phyloP scores from a whole-genome alignment of 2,329 filamentous ascomycete genomes.

The Ceratocystis ficicola region DNA sequence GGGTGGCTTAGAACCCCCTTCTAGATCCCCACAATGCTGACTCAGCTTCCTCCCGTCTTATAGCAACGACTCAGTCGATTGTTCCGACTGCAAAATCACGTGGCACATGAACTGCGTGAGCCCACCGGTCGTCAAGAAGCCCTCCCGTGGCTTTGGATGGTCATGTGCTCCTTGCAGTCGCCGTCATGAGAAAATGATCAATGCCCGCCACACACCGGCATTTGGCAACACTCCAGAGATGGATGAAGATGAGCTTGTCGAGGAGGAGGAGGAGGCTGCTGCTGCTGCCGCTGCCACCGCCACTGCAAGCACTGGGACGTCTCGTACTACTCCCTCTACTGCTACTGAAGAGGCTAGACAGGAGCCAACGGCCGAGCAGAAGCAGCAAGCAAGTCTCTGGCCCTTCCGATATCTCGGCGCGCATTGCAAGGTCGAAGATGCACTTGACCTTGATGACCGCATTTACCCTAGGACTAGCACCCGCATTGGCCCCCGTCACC shows the following conservation, averaged over 20 bases:
- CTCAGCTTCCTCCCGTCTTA: constrained; percentile 18
- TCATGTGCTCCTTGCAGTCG: constrained; percentile 91
- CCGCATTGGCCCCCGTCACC: constrained; percentile 77
- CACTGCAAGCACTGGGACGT: constrained; percentile 43
- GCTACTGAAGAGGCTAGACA: constrained; percentile 41
- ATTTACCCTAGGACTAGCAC: constrained; percentile 95
- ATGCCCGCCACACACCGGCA: constrained; percentile 70
- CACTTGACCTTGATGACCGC: constrained; percentile 89
- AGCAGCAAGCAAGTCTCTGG: constrained; percentile 88
- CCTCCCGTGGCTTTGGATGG: constrained; percentile 94
- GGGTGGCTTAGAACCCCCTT: too few relatives aligned
- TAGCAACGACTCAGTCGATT: constrained; percentile 91
- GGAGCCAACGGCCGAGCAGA: constrained; percentile 66
- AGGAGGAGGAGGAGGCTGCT: constrained; percentile 61
- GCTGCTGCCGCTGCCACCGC: constrained; percentile 44
- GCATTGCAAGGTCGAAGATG: constrained; percentile 90
- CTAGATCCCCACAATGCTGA: constrained; percentile 12
- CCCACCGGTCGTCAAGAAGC: constrained; percentile 85
- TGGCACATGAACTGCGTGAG: constrained; percentile 98
- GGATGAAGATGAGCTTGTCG: constrained; percentile 53
- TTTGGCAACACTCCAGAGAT: constrained; percentile 50
- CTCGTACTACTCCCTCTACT: constrained; percentile 26
- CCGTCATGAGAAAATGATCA: constrained; percentile 84
- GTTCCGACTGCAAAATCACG: constrained; percentile 84
- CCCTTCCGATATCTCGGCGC: constrained; percentile 91